Base-by-base conservation (phyloP, 2,329 filamentous ascomycete genomes). In the Microthyrium microscopicum region DNA sequence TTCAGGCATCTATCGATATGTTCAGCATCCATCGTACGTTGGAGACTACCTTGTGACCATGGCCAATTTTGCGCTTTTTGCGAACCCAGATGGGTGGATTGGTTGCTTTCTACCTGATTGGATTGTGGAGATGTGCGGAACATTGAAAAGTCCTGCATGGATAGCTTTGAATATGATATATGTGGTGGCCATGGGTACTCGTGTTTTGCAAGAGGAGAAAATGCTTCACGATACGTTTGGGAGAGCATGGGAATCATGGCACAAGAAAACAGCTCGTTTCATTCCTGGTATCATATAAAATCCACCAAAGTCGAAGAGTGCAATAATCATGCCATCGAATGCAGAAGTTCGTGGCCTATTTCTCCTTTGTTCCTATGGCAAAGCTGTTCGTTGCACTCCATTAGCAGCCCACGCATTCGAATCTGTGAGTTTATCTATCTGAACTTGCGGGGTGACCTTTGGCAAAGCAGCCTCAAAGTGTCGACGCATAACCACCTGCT, bases 1-100 rank as follows among this genome's bases (percentile, higher is more conserved):
- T 0, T 48, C 42, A 1, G 65, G 65, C 0, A 46, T 69, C 2
- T 69, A 69, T 39, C 39, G 40, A 13, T 62, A 59, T 39, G 46
- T 68, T 3, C 64, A 68, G 42, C 64, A 70, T 41, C 64, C 65
- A 2, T 64, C 63, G 35, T 70, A 70, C 37, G 58, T 58, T 1
- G 65, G 60, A 0, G 28, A 60, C 2, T 7, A 53, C 0, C 20
- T 59, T 3, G 40, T 68, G 1, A 33, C 54, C 2, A 11, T 51
- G 2, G 51, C 54, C 33, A 22, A 20, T 13, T n/a, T 22, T n/a
- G 26, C 26, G n/a, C 28, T 20, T n/a, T 31, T 26, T 19, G 5
- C 2, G n/a, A 11, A 15, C 7, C 13, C 22, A 15, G 34, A 36
- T 36, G 34, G 26, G 4, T 20, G 15, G 17, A 4, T 31, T 4